Evolutionary conservation across 2,329 filamentous ascomycete genomes (phyloP).

Genomic region (Colletotrichum euphorbiae): DNA sequence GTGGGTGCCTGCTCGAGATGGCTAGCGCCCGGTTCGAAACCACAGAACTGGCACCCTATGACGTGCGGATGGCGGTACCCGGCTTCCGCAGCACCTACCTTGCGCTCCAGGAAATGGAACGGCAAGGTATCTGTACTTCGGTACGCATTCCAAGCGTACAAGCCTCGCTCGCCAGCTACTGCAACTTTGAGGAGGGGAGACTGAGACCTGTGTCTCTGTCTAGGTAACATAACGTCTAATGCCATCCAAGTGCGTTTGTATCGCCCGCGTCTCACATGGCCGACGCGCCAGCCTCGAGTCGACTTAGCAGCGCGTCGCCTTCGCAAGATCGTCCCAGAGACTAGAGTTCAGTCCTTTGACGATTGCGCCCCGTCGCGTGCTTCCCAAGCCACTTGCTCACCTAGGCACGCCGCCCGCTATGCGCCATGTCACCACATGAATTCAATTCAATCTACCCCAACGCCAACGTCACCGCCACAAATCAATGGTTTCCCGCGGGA

Average conservation of each 20-base stretch:
- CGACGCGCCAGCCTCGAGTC: slow-evolving; percentile 11
- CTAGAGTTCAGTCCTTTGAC: not conserved
- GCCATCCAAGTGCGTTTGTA: not conserved
- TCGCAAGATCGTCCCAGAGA: not conserved
- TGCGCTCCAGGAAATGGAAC: slow-evolving; percentile 7
- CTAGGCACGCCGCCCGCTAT: too few relatives aligned
- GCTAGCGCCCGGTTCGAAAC: slow-evolving; percentile 35
- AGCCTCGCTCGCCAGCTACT: slow-evolving; percentile 1
- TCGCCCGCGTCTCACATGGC: slow-evolving; percentile 2
- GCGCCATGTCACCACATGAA: too few relatives aligned
- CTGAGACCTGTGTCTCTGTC: slow-evolving; percentile 23
- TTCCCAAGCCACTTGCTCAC: not conserved
- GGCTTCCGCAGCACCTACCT: not conserved
- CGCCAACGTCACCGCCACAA: too few relatives aligned
- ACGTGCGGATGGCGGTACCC: slow-evolving; percentile 27
- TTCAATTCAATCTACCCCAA: too few relatives aligned
- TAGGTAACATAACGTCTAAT: slow-evolving; percentile 6
- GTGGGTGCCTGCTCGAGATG: slow-evolving; percentile 7
- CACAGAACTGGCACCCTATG: slow-evolving; percentile 29
- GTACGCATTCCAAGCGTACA: not conserved
- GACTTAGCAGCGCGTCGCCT: not conserved
- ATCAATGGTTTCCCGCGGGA: too few relatives aligned
- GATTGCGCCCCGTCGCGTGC: not conserved
- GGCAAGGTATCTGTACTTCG: not conserved
- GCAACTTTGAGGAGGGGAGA: not conserved